These are phyloP conservation scores for Simmondsia chinensis DNA, from an alignment of 148 eudicot genomes.

Conservation along the genomic window DNA sequence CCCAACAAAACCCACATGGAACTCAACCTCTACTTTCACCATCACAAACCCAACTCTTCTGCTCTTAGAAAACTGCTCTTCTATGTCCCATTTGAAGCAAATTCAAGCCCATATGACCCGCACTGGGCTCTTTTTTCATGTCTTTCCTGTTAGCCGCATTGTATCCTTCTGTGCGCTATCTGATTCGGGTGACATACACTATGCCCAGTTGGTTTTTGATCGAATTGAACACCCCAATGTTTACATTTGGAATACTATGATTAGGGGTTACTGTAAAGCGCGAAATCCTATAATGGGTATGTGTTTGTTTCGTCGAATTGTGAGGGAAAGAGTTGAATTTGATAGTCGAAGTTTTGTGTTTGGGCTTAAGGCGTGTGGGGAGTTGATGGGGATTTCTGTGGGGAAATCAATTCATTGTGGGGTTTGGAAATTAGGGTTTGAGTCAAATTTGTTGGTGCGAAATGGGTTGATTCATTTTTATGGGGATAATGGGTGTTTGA, in stretches of 20 bases:
- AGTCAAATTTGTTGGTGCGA: constrained; percentile 30
- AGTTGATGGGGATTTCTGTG: constrained; percentile 19
- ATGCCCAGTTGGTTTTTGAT: constrained; percentile 37
- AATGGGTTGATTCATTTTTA: constrained; percentile 58
- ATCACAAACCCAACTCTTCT: constrained; percentile 66
- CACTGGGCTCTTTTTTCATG: constrained; percentile 44
- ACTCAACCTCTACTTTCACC: constrained; percentile 28
- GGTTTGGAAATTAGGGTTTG: constrained; percentile 48
- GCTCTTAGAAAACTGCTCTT: constrained; percentile 37
- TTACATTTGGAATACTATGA: constrained; percentile 68
- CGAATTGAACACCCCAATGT: constrained; percentile 36
- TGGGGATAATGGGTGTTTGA: constrained; percentile 20
- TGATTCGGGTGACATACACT: constrained; percentile 26
- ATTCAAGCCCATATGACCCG: constrained; percentile 60
- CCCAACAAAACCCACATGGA: constrained; percentile 35
- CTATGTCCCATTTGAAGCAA: constrained; percentile 55
- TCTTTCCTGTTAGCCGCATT: constrained; percentile 51
- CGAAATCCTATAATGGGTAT: constrained; percentile 28
- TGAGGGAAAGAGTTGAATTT: constrained; percentile 31
- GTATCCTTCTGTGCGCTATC: constrained; percentile 47
- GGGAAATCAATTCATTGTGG: constrained; percentile 38
- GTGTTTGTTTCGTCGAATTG: constrained; percentile 34
- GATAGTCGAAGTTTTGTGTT: constrained; percentile 57
- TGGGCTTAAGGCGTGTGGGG: constrained; percentile 39
- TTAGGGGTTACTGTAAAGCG: constrained; percentile 38